These are phyloP conservation scores for Closterium sp. DNA, from an alignment of 139 green algal species.

Conservation along the genomic window DNA sequence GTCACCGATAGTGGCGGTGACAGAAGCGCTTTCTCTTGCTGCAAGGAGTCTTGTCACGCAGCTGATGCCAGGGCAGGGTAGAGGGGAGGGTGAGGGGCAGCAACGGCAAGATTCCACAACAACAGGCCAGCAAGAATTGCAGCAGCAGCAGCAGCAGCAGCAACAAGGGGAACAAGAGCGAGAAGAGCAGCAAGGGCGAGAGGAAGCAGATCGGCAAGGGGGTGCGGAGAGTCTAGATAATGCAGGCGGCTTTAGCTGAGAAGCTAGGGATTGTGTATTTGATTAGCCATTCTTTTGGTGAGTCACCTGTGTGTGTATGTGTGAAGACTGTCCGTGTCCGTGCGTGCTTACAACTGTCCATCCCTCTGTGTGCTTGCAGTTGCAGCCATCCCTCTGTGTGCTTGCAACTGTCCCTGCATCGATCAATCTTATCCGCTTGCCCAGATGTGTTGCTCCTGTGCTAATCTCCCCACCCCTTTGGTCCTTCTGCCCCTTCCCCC, in stretches of 20 bases:
- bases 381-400: not conserved
- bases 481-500: not conserved
- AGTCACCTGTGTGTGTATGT: not conserved
- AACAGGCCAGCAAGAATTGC: not conserved
- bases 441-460: not conserved
- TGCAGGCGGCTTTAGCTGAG: not conserved
- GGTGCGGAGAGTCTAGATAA: not conserved
- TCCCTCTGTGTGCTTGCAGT: not conserved
- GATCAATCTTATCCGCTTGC: not conserved
- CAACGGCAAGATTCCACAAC: not conserved
- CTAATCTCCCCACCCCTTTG: not conserved
- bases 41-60: not conserved
- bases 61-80: not conserved
- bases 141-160: not conserved
- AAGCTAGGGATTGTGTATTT: not conserved
- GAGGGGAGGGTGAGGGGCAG: not conserved
- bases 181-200: not conserved
- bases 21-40: not conserved
- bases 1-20: not conserved
- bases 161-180: not conserved
- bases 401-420: not conserved
- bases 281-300: not conserved
- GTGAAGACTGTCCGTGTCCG: not conserved
- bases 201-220: not conserved
- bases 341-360: not conserved